A percentile compares a stretch with the other conserved stretches of the same genome.
phyloP scores from a whole-genome alignment of 768 basidiomycete genomes.

The Boletus bicolor region DNA sequence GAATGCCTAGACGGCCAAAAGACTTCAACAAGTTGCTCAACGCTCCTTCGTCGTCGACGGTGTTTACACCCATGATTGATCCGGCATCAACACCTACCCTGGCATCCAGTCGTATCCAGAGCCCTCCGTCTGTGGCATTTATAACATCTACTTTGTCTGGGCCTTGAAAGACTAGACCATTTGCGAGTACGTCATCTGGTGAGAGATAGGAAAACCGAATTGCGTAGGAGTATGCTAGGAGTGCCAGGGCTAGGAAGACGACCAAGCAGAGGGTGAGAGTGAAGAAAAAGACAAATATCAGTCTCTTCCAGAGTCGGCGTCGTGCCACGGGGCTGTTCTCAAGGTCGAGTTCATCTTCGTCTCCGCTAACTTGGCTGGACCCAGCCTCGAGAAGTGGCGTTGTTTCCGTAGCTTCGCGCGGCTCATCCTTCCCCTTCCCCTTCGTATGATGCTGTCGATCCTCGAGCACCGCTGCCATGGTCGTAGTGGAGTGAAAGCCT shows the following conservation, averaged over 20 bases:
- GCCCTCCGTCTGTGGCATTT: conserved; percentile 57
- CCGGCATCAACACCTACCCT: conserved; percentile 70
- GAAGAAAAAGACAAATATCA: conserved; percentile 51
- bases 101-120: conserved; percentile 59
- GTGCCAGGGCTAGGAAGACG: conserved; percentile 39
- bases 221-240: conserved; percentile 68
- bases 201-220: conserved; percentile 50
- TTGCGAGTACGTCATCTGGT: conserved; percentile 55
- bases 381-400: conserved; percentile 30
- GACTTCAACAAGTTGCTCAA: conserved; percentile 57
- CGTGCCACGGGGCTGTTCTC: conserved; percentile 21
- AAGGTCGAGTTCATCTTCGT: conserved; percentile 22
- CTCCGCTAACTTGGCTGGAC: conserved; percentile 18
- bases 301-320: conserved; percentile 31
- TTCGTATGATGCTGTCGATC: conserved; percentile 15
- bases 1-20: conserved; percentile 66
- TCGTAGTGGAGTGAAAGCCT: conserved; percentile 6
- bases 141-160: conserved; percentile 62
- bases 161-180: conserved; percentile 53
- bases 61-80: conserved; percentile 52
- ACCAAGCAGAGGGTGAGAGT: conserved; percentile 52
- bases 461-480: conserved; percentile 22
- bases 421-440: conserved; percentile 28
- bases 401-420: conserved; percentile 25
- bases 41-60: conserved; percentile 41